Base-by-base conservation (phyloP, 2,329 filamentous ascomycete genomes). In the Ustulina deusta region DNA sequence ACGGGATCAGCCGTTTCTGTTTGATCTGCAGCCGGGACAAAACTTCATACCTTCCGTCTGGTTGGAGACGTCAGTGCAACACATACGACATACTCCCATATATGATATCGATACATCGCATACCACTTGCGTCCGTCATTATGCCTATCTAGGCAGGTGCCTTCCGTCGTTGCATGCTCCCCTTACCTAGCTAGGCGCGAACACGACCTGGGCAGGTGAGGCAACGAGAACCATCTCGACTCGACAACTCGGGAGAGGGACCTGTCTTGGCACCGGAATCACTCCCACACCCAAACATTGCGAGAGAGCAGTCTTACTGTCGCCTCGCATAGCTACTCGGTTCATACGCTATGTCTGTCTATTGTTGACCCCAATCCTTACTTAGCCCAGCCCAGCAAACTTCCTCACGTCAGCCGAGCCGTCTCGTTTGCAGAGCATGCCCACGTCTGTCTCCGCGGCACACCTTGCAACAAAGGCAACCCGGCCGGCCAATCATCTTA, bases 51-150 rank as follows among this genome's bases (percentile, higher is more conserved):
- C 38, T 64, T 25, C 57, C 38, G 57, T 44, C 57, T 65, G 48
- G 49, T 61, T 61, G 60, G 51, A 66, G 56, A 54, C 36, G 55
- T 32, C 60, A 55, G 51, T 66, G 66, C 51, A 44, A 11, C 36
- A 46, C 66, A 62, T 65, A 51, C 58, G 66, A 59, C 59, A 57
- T 62, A 20, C 34, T n/a, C n/a, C n/a, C n/a, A n/a, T n/a, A n/a
- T n/a, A 42, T 40, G 11, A 20, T 9, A 42, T n/a, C n/a, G n/a
- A n/a, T 27, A 38, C 22, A 27, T 48, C 13, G 10, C 46, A 42
- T 6, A 22, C 15, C n/a, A 29, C 27, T n/a, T 5, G 6, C 34
- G 25, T 34, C 48, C 7, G 38, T 48, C 34, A 36, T 17, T n/a
- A 27, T 42, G 11, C 38, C 25, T 17, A 15, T 44, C 51, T 48